These are phyloP conservation scores for Talaromyces sp. DNA, from an alignment of 2,329 filamentous ascomycete species.

Conservation along the genomic window DNA sequence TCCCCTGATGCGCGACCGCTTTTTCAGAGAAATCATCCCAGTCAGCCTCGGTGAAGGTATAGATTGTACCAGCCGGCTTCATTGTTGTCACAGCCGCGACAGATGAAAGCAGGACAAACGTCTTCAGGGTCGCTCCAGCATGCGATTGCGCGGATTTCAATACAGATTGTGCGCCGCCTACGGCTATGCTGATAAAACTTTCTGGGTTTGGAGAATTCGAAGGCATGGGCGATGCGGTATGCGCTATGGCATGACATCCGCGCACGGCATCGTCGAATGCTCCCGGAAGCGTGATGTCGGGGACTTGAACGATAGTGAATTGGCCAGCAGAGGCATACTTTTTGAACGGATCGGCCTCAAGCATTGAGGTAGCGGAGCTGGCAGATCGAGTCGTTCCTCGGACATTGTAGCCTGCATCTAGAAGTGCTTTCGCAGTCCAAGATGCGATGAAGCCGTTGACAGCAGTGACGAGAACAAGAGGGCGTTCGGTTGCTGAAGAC, in stretches of 20 bases:
- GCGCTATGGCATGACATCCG: not conserved
- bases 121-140: not conserved
- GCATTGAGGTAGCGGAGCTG: not conserved
- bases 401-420: conserved; percentile 3
- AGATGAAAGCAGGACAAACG: not conserved
- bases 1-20: not conserved
- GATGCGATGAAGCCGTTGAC: conserved; percentile 4
- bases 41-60: not conserved
- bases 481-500: not conserved
- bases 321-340: not conserved
- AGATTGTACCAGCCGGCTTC: not conserved
- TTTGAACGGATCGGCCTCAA: not conserved
- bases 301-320: not conserved
- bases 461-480: not conserved
- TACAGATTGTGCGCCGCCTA: not conserved
- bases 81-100: not conserved
- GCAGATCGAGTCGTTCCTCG: not conserved
- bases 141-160: not conserved
- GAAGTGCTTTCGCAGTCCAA: not conserved
- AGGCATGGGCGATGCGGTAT: conserved; percentile 3
- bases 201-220: not conserved
- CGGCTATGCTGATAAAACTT: not conserved
- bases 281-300: not conserved
- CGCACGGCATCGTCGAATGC: not conserved
- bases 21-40: not conserved